Evolutionary conservation across 2,329 filamentous ascomycete genomes (phyloP).

Genomic region (Neoascochyta sp.): DNA sequence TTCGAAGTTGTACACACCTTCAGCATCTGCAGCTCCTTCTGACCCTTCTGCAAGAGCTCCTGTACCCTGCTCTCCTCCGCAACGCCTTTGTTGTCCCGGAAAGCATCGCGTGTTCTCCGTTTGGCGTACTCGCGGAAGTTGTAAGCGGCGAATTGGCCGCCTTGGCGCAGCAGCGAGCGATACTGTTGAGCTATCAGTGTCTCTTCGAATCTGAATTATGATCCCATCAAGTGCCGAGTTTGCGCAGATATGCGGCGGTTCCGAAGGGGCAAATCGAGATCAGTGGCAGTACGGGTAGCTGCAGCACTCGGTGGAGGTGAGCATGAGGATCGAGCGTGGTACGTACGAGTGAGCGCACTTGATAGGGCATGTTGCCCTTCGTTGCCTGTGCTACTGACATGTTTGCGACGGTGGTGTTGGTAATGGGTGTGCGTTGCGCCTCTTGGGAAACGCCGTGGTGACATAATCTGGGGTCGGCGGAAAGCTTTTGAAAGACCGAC

Average conservation of each 20-base stretch:
- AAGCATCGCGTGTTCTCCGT: constrained; percentile 85
- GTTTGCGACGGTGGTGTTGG: constrained; percentile 17
- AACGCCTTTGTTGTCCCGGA: constrained; percentile 72
- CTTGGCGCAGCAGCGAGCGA: constrained; percentile 83
- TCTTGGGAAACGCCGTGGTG: too few species aligned
- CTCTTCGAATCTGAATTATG: too few species aligned
- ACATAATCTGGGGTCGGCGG: constrained; percentile 22
- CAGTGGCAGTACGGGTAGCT: too few species aligned
- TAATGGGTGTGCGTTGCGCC: too few species aligned
- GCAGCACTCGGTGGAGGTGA: constrained; percentile 6
- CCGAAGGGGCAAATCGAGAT: too few species aligned
- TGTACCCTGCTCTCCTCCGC: constrained; percentile 74
- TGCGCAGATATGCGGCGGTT: too few species aligned
- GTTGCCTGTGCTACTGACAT: constrained; percentile 37
- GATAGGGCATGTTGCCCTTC: constrained; percentile 38
- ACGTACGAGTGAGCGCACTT: constrained; percentile 42
- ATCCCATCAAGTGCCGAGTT: too few species aligned
- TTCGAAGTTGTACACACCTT: too few species aligned
- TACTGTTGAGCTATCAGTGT: constrained; percentile 63
- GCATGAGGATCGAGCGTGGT: constrained; percentile 1
- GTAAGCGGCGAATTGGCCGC: constrained; percentile 84
- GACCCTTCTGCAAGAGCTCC: constrained; percentile 81
- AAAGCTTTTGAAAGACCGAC: constrained; percentile 32
- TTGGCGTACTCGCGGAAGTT: constrained; percentile 98
- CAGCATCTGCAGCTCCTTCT: constrained; percentile 81